Evolutionary conservation across 345 rosid species (phyloP), one percentile per base, ranked within the genome.

Genomic region (Rhodamnia rubescens): DNA sequence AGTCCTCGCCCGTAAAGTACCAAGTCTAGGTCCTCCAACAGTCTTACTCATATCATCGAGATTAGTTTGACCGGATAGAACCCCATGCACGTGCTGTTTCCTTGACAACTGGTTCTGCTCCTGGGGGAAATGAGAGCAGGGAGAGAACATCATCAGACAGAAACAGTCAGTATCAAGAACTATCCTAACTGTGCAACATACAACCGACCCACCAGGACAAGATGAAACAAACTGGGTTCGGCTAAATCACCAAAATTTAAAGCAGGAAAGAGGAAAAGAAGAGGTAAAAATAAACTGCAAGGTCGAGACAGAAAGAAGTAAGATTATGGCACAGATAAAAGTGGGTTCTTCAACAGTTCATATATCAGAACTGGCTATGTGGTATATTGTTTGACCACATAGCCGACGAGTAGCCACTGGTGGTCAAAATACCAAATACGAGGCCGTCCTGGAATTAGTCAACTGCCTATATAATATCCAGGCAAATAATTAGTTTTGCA

Each of bases 41-140:
- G 11, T 18, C 36, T 52, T 82, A 5, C 58, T n/a, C 55, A 44
- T 27, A 52, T 52, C 58, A 82, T n/a, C 2, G 13, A 51, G 40
- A 82, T 27, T 20, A 51, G 53, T 47, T 82, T 53, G 88, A 18
- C 47, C 83, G 54, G 1, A 47, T 42, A 15, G 88, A 83, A 57
- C 81, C 84, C 20, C 87, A 40, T 10, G 84, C 80, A 47, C n/a
- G 56, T 42, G 86, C 84, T 85, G 85, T 88, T 56, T 61, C 88
- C 89, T 87, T 91, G 83, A 85, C 88, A 32, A 59, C 86, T 6
- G 91, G 89, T 44, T 88, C 87, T 49, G 90, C 91, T 82, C 88
- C 93, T 90, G 85, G 11, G 85, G 27, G 54, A 85, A 64, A 64
- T 64, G 44, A 12, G 22, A 58, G 54, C 32, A 24, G 11, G 80